Base-by-base conservation (phyloP, 2,329 filamentous ascomycete species). In the Aureobasidium sp. region DNA sequence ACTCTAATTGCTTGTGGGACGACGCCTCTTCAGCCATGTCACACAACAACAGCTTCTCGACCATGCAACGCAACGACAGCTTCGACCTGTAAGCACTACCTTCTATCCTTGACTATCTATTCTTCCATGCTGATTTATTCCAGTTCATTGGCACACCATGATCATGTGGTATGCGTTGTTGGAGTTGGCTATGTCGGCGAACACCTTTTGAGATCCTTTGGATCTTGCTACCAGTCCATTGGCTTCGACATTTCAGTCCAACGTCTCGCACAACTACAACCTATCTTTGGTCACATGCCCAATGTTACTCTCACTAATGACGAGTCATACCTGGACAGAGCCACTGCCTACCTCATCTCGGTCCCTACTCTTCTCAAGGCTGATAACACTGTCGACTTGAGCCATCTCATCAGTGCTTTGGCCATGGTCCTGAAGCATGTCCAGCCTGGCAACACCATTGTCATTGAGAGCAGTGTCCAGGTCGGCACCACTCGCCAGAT, bases 401-500 rank as follows among this genome's bases (percentile, higher is more conserved):
- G 74, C 1, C 75, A 71, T 57, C 63, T 79, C 4, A 61, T 66
- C 16, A 72, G 65, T 42, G 76, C 77, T 1, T 62, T 79, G 17
- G 59, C 59, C 12, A 69, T 68, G 3, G 71, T 79, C 8, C 62
- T 64, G 3, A 60, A 59, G 12, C 64, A 75, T 35, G 76, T 71
- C 4, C 66, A 71, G 1, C 66, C 63, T 3, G 75, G 76, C 3
- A 69, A 71, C 0, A 73, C 71, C 6, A 70, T 79, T 5, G 73
- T 79, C 22, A 71, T 80, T 22, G 77, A 80, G 58, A 77, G 73
- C 55, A 77, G 75, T 1, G 77, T 80, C 17, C 73, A 76, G 8
- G 73, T 80, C 8, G 77, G 77, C 17, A 79, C 76, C 72, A 79
- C 77, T 0, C 69, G 77, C 14, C 58, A 70, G 34, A 68, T 79